A percentile compares a stretch with the other conserved stretches of the same genome.
Evolutionary conservation across 2,329 filamentous ascomycete species (phyloP).

Genomic region (Venturia effusa): DNA sequence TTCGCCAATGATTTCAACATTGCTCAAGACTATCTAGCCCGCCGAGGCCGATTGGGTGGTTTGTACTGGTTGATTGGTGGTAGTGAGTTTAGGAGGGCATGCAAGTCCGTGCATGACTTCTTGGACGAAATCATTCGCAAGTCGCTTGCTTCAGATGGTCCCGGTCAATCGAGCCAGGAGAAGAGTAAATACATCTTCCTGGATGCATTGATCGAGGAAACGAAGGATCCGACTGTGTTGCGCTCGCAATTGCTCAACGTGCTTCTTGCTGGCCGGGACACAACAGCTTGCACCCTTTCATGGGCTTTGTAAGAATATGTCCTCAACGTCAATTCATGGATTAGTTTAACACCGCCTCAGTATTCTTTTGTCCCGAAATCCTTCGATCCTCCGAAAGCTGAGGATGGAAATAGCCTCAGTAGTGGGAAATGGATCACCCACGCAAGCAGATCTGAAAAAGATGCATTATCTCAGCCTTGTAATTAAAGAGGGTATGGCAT

Average conservation of each 20-base stretch:
- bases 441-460: neutral
- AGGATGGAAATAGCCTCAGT: neutral
- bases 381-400: neutral
- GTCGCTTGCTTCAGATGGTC: neutral
- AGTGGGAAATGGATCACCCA: neutral
- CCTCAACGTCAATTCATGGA: neutral
- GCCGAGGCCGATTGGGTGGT: neutral
- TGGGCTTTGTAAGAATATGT: neutral
- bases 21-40: neutral
- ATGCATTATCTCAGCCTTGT: neutral
- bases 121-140: neutral
- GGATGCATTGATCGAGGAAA: neutral
- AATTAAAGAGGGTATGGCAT: neutral
- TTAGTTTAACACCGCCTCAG: neutral
- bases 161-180: neutral
- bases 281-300: neutral
- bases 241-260: neutral
- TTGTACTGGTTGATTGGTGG: neutral
- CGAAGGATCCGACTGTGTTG: neutral
- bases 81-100: neutral
- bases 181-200: neutral
- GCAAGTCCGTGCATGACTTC: neutral
- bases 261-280: slow-evolving; percentile 4
- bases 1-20: slow-evolving; percentile 3
- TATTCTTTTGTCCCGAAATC: neutral